Evolutionary conservation across 192 early-diverging fungal species (phyloP).

Genomic region (Entomortierella parvispora): DNA sequence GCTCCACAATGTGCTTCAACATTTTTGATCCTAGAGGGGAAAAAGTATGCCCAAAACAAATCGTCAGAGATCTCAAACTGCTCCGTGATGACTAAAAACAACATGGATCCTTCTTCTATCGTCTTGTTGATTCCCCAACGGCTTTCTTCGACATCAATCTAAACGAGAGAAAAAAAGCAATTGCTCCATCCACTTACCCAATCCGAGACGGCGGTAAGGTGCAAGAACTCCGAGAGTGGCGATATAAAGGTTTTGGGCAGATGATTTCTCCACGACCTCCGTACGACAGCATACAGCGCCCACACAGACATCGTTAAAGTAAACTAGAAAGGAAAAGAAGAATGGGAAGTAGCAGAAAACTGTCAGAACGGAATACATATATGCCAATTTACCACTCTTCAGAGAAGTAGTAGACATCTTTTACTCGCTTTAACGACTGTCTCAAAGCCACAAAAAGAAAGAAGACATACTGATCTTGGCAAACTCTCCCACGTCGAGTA

Average conservation of each 20-base stretch:
- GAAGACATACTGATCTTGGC: constrained; percentile 70
- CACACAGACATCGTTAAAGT: constrained; percentile 71
- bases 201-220: constrained; percentile 81
- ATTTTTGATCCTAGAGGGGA: constrained; percentile 62
- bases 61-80: no score
- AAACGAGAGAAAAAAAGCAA: background rate
- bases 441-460: no score
- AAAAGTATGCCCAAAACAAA: no score
- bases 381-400: no score
- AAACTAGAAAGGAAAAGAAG: constrained; percentile 55
- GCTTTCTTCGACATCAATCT: background rate
- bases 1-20: constrained; percentile 66
- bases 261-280: constrained; percentile 64
- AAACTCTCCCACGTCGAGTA: constrained; percentile 74
- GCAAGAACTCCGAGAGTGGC: constrained; percentile 88
- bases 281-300: constrained; percentile 89
- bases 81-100: no score
- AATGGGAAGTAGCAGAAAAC: no score
- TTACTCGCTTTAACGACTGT: no score
- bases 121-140: background rate
- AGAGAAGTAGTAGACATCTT: no score
- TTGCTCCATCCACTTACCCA: constrained; percentile 62
- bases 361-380: no score
- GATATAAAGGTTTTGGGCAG: constrained; percentile 74
- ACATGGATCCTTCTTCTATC: background rate